Evolutionary conservation across 2,329 filamentous ascomycete species (phyloP), one percentile per base, ranked within the genome.

Genomic region (Alternaria sp.): DNA sequence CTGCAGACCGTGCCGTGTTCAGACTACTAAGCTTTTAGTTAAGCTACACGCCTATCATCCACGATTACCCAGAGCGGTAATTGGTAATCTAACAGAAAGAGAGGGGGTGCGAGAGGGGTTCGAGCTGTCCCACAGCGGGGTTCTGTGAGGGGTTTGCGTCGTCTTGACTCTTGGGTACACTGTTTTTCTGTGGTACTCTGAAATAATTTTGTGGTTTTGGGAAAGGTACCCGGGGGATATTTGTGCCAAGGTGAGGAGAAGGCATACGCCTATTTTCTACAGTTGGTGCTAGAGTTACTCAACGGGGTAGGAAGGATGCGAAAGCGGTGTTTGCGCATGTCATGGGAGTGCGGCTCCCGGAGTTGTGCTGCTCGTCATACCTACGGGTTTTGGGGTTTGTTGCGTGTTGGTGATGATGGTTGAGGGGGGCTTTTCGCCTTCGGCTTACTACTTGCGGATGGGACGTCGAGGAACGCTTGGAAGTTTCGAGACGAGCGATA

Each of bases 181-280:
- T 52, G 13, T 49, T 52, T 58, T 51, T 51, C 19, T 52, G 28
- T 52, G 25, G 49, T 36, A 32, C 54, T 19, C n/a, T 25, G 15
- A 32, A 30, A 12, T 15, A n/a, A 7, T 10, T 12, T 32, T 47
- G 17, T 26, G 49, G 23, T 21, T 52, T 36, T 23, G 36, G 50
- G 25, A 45, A 54, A 43, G 40, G 40, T 49, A 43, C 56, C 55
- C 52, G 59, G 17, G 15, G 6, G 10, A 17, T 46, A 17, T 32
- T 25, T 40, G 10, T 28, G 40, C 36, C 40, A 57, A 62, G 55
- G 54, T 59, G 60, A 62, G 54, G 56, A 62, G 55, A 62, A 62
- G 43, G 26, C 23, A 32, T 44, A 50, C 55, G 36, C 60, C 56
- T 62, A 54, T 62, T 59, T 59, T 62, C 60, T 28, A 62, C 50